Evolutionary conservation across 2,329 filamentous ascomycete genomes (phyloP).

Genomic region (Rhynchosporium agropyri): DNA sequence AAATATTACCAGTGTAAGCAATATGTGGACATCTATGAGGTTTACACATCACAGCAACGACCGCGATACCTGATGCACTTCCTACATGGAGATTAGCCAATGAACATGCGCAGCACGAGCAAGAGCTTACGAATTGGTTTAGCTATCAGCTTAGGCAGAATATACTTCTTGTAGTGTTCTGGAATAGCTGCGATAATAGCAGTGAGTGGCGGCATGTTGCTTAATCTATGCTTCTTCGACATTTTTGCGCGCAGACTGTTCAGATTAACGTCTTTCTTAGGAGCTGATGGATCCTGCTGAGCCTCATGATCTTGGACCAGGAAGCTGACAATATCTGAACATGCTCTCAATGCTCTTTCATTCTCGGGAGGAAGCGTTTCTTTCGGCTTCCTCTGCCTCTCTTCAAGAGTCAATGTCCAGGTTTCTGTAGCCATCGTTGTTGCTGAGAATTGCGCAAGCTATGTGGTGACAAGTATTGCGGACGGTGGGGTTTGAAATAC

Average conservation of each 20-base stretch:
- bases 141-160: slow-evolving; percentile 91
- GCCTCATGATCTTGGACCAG: slow-evolving; percentile 94
- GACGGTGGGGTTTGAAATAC: no score
- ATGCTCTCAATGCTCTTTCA: slow-evolving; percentile 90
- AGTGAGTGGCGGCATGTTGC: slow-evolving; percentile 85
- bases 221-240: slow-evolving; percentile 88
- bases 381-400: slow-evolving; percentile 61
- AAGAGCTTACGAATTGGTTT: slow-evolving; percentile 80
- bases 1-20: slow-evolving; percentile 97
- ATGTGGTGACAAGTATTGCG: no score
- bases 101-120: background rate
- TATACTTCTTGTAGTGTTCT: slow-evolving; percentile 99
- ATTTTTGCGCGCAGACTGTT: slow-evolving; percentile 86
- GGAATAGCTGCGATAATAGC: slow-evolving; percentile 98
- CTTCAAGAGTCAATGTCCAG: slow-evolving; percentile 58
- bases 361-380: slow-evolving; percentile 86
- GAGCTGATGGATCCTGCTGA: slow-evolving; percentile 69
- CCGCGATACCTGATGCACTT: slow-evolving; percentile 94
- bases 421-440: slow-evolving; percentile 49
- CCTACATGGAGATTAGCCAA: slow-evolving; percentile 49
- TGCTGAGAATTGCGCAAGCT: no score
- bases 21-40: slow-evolving; percentile 97
- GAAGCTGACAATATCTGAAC: slow-evolving; percentile 90
- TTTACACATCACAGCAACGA: slow-evolving; percentile 99
- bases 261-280: slow-evolving; percentile 86